These are phyloP conservation scores for Rubroboletus pulcherrimus DNA, from an alignment of 768 basidiomycete genomes.

Conservation along the genomic window DNA sequence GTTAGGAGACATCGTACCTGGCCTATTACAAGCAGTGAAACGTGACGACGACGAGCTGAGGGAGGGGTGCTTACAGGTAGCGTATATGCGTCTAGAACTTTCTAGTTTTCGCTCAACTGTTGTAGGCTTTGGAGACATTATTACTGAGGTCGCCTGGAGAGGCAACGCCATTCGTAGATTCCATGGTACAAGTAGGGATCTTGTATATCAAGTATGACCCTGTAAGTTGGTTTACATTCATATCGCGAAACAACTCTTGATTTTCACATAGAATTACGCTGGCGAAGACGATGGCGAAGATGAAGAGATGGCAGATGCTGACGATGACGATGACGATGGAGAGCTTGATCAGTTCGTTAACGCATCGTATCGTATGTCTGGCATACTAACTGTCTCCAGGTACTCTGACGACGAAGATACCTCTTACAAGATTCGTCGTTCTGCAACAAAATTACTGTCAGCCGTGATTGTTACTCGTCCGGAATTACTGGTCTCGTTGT, in stretches of 20 bases:
- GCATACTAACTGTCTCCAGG: constrained; percentile 36
- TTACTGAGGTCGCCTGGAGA: constrained; percentile 82
- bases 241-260: neutral
- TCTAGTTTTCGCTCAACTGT: constrained; percentile 5
- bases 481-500: constrained; percentile 75
- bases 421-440: constrained; percentile 95
- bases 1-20: constrained; percentile 62
- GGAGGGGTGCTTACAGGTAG: constrained; percentile 76
- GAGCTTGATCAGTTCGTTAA: constrained; percentile 70
- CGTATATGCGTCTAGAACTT: neutral
- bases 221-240: constrained; percentile 36
- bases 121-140: constrained; percentile 75
- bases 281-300: constrained; percentile 66
- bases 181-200: constrained; percentile 66
- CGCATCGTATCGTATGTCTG: neutral
- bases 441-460: constrained; percentile 84
- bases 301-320: constrained; percentile 54
- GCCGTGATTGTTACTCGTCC: constrained; percentile 88
- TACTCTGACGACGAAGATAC: constrained; percentile 98
- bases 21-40: constrained; percentile 63
- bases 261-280: constrained; percentile 65
- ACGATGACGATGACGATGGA: constrained; percentile 78
- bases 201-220: constrained; percentile 92
- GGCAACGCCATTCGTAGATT: constrained; percentile 63
- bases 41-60: constrained; percentile 81